Evolutionary conservation across 116 monocot species (phyloP).

Genomic region (Iris pallida): DNA sequence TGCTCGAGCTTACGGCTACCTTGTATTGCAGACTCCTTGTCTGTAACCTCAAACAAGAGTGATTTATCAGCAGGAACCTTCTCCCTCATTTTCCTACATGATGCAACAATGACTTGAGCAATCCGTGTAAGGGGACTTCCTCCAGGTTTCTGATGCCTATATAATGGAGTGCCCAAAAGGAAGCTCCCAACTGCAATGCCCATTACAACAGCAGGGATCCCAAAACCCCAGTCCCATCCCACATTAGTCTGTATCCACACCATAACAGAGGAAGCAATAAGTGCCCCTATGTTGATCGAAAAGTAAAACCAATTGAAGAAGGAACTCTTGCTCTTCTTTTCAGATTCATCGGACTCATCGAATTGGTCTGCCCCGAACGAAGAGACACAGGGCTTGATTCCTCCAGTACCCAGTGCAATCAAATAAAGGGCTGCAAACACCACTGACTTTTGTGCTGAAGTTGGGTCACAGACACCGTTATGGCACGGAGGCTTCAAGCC

Average conservation of each 20-base stretch:
- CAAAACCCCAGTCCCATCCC: constrained; percentile 54
- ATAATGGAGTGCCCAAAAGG: constrained; percentile 35
- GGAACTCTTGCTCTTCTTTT: constrained; percentile 51
- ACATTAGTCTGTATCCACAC: constrained; percentile 51
- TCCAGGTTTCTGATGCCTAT: constrained; percentile 49
- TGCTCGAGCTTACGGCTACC: constrained; percentile 54
- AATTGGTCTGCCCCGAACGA: constrained; percentile 53
- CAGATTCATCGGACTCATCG: constrained; percentile 37
- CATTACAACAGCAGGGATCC: constrained; percentile 49
- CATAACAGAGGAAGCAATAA: constrained; percentile 39
- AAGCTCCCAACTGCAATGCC: constrained; percentile 44
- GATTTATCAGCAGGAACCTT: constrained; percentile 21
- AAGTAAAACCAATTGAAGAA: constrained; percentile 62
- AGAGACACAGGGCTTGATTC: constrained; percentile 51
- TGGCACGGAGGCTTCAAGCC: constrained; percentile 39
- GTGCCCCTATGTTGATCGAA: constrained; percentile 47
- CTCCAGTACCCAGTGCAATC: constrained; percentile 42
- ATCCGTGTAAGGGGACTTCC: constrained; percentile 52
- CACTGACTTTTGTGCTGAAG: constrained; percentile 19
- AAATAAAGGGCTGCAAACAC: constrained; percentile 44
- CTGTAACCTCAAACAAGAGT: constrained; percentile 32
- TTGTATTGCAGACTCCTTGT: constrained; percentile 38
- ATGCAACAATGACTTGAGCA: constrained; percentile 49
- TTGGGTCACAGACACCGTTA: constrained; percentile 32
- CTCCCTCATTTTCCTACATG: constrained; percentile 28